These are phyloP conservation scores for Ganoderma leucocontextum DNA, from an alignment of 1,284 basidiomycete genomes.

Conservation along the genomic window DNA sequence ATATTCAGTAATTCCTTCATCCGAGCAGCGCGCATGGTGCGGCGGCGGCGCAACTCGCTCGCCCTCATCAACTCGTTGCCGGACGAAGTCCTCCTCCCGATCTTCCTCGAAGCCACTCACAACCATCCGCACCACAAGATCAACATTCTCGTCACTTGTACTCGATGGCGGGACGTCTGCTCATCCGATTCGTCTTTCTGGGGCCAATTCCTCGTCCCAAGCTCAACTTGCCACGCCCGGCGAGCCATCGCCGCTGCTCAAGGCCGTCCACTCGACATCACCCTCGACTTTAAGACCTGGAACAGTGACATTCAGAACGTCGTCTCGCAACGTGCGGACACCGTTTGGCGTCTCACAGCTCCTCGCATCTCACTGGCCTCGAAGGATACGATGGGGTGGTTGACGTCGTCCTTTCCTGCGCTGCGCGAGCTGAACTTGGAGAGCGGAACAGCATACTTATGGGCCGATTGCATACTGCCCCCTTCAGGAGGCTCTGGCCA, in stretches of 20 bases:
- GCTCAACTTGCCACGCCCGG: not conserved
- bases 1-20: not conserved
- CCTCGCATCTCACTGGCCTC: not conserved
- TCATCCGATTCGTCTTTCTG: not conserved
- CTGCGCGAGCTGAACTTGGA: not conserved
- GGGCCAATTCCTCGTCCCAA: slow-evolving; percentile 1
- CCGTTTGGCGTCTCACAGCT: not conserved
- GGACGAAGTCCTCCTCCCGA: slow-evolving; percentile 14
- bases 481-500: not conserved
- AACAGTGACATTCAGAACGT: not conserved
- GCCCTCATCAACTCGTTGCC: slow-evolving; percentile 9
- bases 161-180: slow-evolving; percentile 1
- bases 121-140: not conserved
- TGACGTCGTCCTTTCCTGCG: not conserved
- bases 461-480: not conserved
- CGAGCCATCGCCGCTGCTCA: not conserved
- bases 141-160: not conserved
- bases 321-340: not conserved
- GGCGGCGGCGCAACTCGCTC: not conserved
- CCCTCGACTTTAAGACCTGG: not conserved
- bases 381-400: not conserved
- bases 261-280: not conserved
- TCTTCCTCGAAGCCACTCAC: not conserved
- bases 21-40: not conserved
- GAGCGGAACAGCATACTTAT: not conserved